Percentiles rank a stretch among this genome's conserved stretches.
Evolutionary conservation across 2,329 filamentous ascomycete species (phyloP).

Genomic region (Gnomoniopsis sp.): DNA sequence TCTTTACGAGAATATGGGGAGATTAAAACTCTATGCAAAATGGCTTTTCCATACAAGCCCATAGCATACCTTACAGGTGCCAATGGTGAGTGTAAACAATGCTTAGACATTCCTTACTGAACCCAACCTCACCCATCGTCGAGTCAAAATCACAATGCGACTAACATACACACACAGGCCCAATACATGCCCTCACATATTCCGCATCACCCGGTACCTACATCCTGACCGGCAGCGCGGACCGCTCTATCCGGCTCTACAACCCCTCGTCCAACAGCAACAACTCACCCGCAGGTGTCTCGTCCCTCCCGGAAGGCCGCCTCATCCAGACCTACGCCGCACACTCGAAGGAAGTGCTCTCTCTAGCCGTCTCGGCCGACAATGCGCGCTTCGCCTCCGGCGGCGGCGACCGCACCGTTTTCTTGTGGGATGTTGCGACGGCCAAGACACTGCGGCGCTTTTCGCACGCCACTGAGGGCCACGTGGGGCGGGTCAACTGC

Average conservation of each 20-base stretch:
- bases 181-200: constrained; percentile 70
- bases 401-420: constrained; percentile 86
- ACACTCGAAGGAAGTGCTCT: constrained; percentile 90
- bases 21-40: constrained; percentile 19
- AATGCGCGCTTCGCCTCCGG: constrained; percentile 85
- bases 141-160: not conserved
- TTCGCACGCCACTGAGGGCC: constrained; percentile 52
- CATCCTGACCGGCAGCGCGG: constrained; percentile 80
- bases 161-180: constrained; percentile 42
- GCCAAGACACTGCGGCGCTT: constrained; percentile 76
- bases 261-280: constrained; percentile 60
- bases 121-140: not conserved
- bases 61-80: constrained; percentile 56
- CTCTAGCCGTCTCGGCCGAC: constrained; percentile 68
- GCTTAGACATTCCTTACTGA: too few species aligned
- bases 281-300: constrained; percentile 21
- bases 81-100: constrained; percentile 42
- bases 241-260: constrained; percentile 82
- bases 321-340: constrained; percentile 86
- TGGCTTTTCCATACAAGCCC: constrained; percentile 47
- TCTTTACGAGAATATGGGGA: not conserved
- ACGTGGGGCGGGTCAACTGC: constrained; percentile 71
- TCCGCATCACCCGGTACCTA: constrained; percentile 71
- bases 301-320: constrained; percentile 42
- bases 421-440: constrained; percentile 89